These are phyloP conservation scores for Paecilomyces formosus DNA, from an alignment of 2,329 filamentous ascomycete genomes.

Conservation along the genomic window DNA sequence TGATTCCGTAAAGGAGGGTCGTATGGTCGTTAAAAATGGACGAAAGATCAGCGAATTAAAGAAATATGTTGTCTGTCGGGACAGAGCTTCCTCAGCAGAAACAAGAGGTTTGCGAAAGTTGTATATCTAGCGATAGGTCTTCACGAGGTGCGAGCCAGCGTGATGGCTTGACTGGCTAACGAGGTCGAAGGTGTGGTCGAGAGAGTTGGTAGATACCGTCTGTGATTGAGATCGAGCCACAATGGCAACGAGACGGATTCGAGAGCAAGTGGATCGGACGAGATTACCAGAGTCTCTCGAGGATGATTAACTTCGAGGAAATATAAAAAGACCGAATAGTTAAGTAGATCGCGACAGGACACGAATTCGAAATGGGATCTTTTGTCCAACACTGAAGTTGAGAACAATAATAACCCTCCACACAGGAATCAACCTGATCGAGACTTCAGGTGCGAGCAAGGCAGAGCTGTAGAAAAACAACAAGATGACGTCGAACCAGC, in stretches of 20 bases:
- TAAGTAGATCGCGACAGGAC: background rate
- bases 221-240: background rate
- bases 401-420: background rate
- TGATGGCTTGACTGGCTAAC: background rate
- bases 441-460: constrained; percentile 2
- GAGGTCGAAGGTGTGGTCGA: background rate
- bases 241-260: background rate
- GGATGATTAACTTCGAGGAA: background rate
- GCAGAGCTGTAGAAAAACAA: constrained; percentile 4
- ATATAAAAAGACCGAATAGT: background rate
- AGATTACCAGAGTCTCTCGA: background rate
- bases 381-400: background rate
- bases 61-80: constrained; percentile 11
- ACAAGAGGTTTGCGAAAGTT: constrained; percentile 13
- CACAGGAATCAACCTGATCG: background rate
- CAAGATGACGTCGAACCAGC: constrained; percentile 9
- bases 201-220: background rate
- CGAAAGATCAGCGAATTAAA: constrained; percentile 5
- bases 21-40: constrained; percentile 8
- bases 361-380: background rate
- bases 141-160: background rate
- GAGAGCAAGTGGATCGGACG: background rate
- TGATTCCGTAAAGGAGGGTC: constrained; percentile 6
- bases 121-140: constrained; percentile 2
- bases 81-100: constrained; percentile 12